A percentile compares a stretch with the other conserved stretches of the same genome.
These are phyloP conservation scores for Gentiana dahurica DNA, from an alignment of 257 asterid species.

Conservation along the genomic window DNA sequence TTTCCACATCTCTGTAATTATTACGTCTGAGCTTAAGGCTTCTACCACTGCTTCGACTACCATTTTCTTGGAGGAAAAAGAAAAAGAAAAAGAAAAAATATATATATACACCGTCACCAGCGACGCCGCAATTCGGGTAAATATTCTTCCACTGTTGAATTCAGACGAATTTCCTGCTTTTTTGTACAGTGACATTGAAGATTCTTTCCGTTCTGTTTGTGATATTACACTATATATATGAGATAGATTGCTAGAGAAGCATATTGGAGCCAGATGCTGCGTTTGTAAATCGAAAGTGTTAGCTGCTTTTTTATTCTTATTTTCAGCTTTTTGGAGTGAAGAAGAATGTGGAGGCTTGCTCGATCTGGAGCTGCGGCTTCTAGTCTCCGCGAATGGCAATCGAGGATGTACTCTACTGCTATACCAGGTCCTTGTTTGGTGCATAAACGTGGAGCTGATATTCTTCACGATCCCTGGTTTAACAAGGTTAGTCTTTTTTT, in stretches of 20 bases:
- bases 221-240: too few relatives aligned
- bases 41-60: not conserved
- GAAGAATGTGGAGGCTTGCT: constrained; percentile 63
- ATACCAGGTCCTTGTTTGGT: constrained; percentile 87
- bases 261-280: too few relatives aligned
- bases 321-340: not conserved
- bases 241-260: too few relatives aligned
- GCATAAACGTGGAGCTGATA: constrained; percentile 96
- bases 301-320: not conserved
- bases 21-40: not conserved
- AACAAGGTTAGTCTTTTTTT: constrained; percentile 52
- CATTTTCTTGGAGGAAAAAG: too few relatives aligned
- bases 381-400: constrained; percentile 36
- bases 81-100: too few relatives aligned
- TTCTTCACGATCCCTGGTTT: constrained; percentile 97
- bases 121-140: too few relatives aligned
- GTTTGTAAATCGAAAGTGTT: not conserved
- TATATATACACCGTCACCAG: too few relatives aligned
- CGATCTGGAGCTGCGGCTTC: constrained; percentile 79
- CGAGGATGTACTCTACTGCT: constrained; percentile 59
- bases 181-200: too few relatives aligned
- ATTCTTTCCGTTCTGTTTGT: too few relatives aligned
- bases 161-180: too few relatives aligned
- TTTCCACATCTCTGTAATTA: not conserved
- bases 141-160: too few relatives aligned